phyloP scores from a whole-genome alignment of 495 filamentous ascomycete species.

The Bryoglossum gracile region DNA sequence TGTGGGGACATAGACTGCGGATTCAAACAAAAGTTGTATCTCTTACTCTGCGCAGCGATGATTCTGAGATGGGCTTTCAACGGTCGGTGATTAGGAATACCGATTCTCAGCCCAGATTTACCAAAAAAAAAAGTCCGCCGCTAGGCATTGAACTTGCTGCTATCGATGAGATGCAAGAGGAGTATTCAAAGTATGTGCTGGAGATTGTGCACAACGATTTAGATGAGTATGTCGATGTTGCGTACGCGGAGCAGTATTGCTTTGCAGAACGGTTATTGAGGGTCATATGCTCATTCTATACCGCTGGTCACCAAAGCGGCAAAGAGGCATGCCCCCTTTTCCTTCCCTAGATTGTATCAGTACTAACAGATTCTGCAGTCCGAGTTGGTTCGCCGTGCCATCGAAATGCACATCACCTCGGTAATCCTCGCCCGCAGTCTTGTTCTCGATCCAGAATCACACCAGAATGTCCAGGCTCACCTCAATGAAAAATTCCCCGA shows the following conservation, averaged over 20 bases:
- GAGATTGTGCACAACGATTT: constrained; percentile 19
- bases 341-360: neutral
- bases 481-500: constrained; percentile 14
- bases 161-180: constrained; percentile 21
- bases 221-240: constrained; percentile 9
- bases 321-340: constrained; percentile 10
- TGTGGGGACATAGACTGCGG: constrained; percentile 18
- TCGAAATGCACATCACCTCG: constrained; percentile 23
- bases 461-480: constrained; percentile 11
- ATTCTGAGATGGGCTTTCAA: constrained; percentile 11
- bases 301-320: constrained; percentile 1
- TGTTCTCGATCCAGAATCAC: constrained; percentile 17
- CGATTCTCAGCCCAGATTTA: constrained; percentile 3
- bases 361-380: constrained; percentile 4
- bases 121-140: constrained; percentile 18
- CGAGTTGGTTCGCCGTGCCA: constrained; percentile 16
- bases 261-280: constrained; percentile 15
- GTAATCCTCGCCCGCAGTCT: constrained; percentile 24
- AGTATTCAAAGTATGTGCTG: constrained; percentile 15
- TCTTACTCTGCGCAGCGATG: constrained; percentile 8
- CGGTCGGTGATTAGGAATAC: constrained; percentile 8
- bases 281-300: constrained; percentile 13
- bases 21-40: constrained; percentile 18
- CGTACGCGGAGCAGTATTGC: constrained; percentile 15
- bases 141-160: constrained; percentile 17